These are phyloP conservation scores for Citrullus colocynthis DNA, from an alignment of 306 rosid genomes.

Conservation along the genomic window DNA sequence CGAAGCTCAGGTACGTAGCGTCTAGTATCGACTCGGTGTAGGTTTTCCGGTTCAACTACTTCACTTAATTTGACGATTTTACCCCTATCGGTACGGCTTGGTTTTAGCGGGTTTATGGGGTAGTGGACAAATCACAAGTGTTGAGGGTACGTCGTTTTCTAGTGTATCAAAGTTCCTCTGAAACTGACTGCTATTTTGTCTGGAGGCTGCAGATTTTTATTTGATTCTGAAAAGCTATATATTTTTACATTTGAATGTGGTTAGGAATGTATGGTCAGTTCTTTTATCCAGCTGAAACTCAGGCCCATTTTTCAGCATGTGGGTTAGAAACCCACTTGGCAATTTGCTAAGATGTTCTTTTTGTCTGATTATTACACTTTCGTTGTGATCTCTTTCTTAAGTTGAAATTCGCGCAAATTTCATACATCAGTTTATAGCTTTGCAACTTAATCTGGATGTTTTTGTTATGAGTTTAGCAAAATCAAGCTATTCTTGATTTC, in stretches of 20 bases:
- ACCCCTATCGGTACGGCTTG: conserved; percentile 9
- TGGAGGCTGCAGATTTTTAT: not conserved
- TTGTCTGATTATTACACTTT: not conserved
- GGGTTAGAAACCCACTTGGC: not conserved
- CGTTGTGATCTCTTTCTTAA: not conserved
- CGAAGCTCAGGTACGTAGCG: conserved; percentile 63
- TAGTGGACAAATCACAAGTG: not conserved
- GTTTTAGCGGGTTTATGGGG: not conserved
- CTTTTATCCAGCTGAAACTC: not conserved
- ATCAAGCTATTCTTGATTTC: not conserved
- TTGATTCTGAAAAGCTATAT: not conserved
- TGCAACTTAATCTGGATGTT: not conserved
- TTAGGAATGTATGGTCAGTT: not conserved
- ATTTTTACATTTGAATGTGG: not conserved
- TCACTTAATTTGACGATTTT: conserved; percentile 17
- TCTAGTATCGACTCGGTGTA: not conserved
- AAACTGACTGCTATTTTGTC: conserved; percentile 4
- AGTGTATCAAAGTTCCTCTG: not conserved
- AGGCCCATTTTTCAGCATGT: not conserved
- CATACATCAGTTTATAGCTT: not conserved
- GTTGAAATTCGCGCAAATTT: not conserved
- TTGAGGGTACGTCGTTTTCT: not conserved
- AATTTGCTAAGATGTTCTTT: not conserved
- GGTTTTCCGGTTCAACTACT: not conserved
- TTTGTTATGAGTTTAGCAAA: not conserved